Evolutionary conservation across 768 basidiomycete genomes (phyloP).

Genomic region (Kwoniella botswanensis): DNA sequence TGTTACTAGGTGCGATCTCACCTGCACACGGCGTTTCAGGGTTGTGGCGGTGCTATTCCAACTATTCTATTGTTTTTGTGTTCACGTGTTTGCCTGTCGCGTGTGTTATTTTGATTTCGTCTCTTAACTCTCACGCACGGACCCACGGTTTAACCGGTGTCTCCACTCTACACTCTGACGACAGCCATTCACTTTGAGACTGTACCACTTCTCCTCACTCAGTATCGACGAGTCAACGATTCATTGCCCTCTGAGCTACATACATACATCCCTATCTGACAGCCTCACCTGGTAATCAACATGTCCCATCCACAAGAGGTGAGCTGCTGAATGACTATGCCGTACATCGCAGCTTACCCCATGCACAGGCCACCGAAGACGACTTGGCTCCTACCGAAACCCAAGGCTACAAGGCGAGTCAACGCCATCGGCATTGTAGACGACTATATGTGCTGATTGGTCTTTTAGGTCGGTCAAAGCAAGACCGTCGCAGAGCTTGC

Average conservation of each 20-base stretch:
- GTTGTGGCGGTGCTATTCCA: constrained; percentile 15
- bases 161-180: background rate
- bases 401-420: constrained; percentile 57
- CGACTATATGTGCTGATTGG: constrained; percentile 2
- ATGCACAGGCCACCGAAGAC: constrained; percentile 47
- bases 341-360: background rate
- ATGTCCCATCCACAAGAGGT: constrained; percentile 25
- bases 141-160: constrained; percentile 15
- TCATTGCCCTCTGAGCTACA: no score
- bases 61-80: background rate
- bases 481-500: constrained; percentile 80
- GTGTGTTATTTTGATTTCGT: constrained; percentile 3
- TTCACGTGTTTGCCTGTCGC: constrained; percentile 11
- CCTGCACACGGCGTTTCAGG: constrained; percentile 13
- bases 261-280: no score
- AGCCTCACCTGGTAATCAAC: background rate
- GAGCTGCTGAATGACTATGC: background rate
- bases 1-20: no score
- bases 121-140: constrained; percentile 1
- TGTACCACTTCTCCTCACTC: no score
- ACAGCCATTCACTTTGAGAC: background rate
- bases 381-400: constrained; percentile 56
- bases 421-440: background rate
- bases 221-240: no score
- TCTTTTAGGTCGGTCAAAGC: constrained; percentile 50